Evolutionary conservation across 2,329 filamentous ascomycete genomes (phyloP), one percentile per base, ranked within the genome.

Genomic region (Fusarium mundagurra): DNA sequence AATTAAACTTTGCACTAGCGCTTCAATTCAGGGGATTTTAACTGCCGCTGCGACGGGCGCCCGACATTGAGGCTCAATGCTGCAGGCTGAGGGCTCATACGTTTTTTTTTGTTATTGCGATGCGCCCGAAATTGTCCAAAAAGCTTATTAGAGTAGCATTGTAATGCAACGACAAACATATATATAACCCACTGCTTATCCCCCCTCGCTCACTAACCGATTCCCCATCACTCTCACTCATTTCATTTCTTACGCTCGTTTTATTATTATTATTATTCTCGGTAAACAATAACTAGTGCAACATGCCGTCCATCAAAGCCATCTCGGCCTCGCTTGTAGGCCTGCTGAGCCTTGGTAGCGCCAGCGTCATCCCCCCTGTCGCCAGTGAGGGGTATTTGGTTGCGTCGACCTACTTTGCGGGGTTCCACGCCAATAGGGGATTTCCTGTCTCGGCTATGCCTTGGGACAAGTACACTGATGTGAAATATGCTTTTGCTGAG

Each of bases 401-500:
- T 2, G 69, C 74, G 8, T 77, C 74, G 4, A 77, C 74, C 14
- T 76, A 76, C 31, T 75, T 76, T 36, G 74, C 74, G 13, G 74
- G 74, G 27, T 76, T 76, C 62, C 74, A 76, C 44, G 53, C 74
- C 39, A 64, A 64, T 24, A 39, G 61, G 51, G 74, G 74, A 22
- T 76, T 72, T 44, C 74, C 74, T 4, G 55, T 76, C 24, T 63
- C 58, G 22, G 62, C 57, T 13, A 77, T 76, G 64, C 57, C 64
- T 29, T 76, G 74, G 74, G 33, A 65, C 22, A 76, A 77, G 62
- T 76, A 43, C 17, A 76, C 74, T 22, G 74, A 76, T 17, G 74
- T 38, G 8, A 76, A 76, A 31, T 76, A 74, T n/a, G 67, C 74
- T 0, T 76, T 76, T n/a, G 74, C 74, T 16, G 74, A 76, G 61